Percentiles rank a stretch among this genome's conserved stretches.
Evolutionary conservation across 495 filamentous ascomycete species (phyloP).

Genomic region (Aspergillus panamensis): DNA sequence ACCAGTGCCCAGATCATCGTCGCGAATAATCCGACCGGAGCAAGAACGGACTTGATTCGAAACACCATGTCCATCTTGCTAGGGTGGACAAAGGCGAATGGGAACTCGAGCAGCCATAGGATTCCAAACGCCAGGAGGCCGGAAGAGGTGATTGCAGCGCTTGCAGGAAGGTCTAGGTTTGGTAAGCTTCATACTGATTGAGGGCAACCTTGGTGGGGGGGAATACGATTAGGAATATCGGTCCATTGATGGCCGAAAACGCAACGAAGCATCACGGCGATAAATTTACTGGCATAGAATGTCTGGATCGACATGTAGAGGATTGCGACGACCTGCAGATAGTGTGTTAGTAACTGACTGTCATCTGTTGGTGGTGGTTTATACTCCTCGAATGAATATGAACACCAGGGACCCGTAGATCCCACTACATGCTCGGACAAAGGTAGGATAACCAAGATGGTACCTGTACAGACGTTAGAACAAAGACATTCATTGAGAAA

Average conservation of each 20-base stretch:
- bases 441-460: conserved; percentile 3
- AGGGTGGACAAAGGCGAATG: conserved; percentile 2
- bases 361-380: neutral
- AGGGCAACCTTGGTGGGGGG: neutral
- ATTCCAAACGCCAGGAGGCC: conserved; percentile 7
- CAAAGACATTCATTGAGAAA: no score
- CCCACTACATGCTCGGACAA: conserved; percentile 1
- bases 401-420: conserved; percentile 6
- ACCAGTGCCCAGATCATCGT: conserved; percentile 9
- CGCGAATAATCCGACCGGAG: neutral
- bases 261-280: conserved; percentile 5
- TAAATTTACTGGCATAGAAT: conserved; percentile 4
- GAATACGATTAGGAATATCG: conserved; percentile 3
- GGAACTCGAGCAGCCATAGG: conserved; percentile 6
- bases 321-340: neutral
- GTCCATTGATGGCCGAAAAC: conserved; percentile 3
- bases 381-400: conserved; percentile 6
- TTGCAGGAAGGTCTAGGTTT: conserved; percentile 1
- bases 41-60: conserved; percentile 2
- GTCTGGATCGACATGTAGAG: conserved; percentile 5
- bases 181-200: neutral
- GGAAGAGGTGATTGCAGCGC: neutral
- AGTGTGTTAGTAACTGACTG: neutral
- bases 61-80: conserved; percentile 10
- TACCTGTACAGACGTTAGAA: neutral